Base-by-base conservation (phyloP, 148 eudicot species). In the Polygonum aviculare region DNA sequence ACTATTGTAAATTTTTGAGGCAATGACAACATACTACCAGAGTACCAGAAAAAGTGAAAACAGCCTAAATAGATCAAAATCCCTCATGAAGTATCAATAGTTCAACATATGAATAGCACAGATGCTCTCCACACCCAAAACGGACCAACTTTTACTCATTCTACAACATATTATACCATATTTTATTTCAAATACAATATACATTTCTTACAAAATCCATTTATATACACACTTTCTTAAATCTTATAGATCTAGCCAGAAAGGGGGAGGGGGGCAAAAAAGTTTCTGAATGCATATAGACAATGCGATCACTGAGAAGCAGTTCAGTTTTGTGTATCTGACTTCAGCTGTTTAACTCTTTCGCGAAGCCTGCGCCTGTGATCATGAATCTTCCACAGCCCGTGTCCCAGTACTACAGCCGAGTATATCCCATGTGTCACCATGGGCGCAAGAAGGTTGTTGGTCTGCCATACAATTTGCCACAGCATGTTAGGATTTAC, bases 391-490 rank as follows among this genome's bases (percentile, higher is more conserved):
- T 94, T 94, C 93, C 91, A 90, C 49, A 94, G 88, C 51, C 98
- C 97, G 18, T 95, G 99, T 5, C 99, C 99, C 47, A 95, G 77
- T 50, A 95, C 87, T 7, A 91, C 94, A 0, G 93, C 84, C 14
- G 97, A 95, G 89, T 95, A 95, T 84, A 95, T 95, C 16, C 97
- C 99, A 7, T 95, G 99, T 8, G 99, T 95, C 72, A 95, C 83
- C 33, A 95, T 93, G 1, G 99, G 97, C 0, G 96, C 96, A 5
- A 95, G 85, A 73, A 95, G 85, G 69, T 95, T 95, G 69, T 85
- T 86, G 50, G 98, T 92, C 98, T 92, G 90, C 51, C 51, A 67
- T 10, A 72, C 4, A 21, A 81, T 33, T 33, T 14, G 75, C 35
- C 3, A 15, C 18, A 67, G 38, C 36, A 1, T 3, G 15, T 35